Conservation (phyloP, 2,329 filamentous ascomycete species). For the Paraphaeosphaeria minitans region DNA sequence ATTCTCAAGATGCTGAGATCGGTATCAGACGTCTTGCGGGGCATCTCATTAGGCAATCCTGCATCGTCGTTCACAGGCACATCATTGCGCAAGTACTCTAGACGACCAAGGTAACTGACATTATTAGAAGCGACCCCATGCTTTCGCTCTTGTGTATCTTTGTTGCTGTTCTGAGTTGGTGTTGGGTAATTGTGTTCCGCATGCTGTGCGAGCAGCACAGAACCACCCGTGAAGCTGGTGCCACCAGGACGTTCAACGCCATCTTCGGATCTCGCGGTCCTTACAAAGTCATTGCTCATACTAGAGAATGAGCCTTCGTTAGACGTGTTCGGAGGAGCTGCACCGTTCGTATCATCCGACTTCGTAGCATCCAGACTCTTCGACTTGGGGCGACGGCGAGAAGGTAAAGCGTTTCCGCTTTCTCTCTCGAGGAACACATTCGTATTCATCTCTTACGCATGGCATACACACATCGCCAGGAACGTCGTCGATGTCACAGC, state of each 20-base stretch:
- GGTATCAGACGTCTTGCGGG: constrained; percentile 33
- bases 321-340: background rate
- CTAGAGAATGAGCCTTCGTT: background rate
- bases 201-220: constrained; percentile 25
- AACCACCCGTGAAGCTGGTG: constrained; percentile 25
- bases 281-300: no score
- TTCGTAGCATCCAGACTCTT: constrained; percentile 18
- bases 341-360: background rate
- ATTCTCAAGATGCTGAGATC: constrained; percentile 37
- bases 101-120: constrained; percentile 41
- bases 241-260: constrained; percentile 29
- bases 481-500: constrained; percentile 33
- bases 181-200: constrained; percentile 24
- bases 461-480: constrained; percentile 47
- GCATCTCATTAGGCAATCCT: constrained; percentile 33
- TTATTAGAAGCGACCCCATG: constrained; percentile 25
- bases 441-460: constrained; percentile 41
- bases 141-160: constrained; percentile 21
- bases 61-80: constrained; percentile 42
- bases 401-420: constrained; percentile 43
- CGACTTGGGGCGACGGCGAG: constrained; percentile 25
- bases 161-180: constrained; percentile 20
- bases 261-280: constrained; percentile 24
- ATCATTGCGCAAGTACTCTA: constrained; percentile 41
- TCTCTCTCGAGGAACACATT: constrained; percentile 38